Evolutionary conservation across 176 grass and related monocot genomes (phyloP), one percentile per base, ranked within the genome.

Genomic region (Carex myosuroides): DNA sequence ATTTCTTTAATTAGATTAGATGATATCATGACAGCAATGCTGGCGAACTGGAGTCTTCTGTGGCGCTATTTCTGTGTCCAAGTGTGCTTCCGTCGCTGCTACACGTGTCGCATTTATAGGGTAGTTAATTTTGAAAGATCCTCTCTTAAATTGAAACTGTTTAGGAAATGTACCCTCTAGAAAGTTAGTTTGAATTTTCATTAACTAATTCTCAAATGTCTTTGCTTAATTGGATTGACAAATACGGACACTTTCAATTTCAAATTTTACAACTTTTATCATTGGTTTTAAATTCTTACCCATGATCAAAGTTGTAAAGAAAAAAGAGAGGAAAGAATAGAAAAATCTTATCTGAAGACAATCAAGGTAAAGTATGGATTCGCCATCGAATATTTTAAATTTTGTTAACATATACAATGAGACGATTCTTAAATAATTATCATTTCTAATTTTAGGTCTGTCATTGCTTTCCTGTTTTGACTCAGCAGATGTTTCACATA

Each of bases 381-480:
- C 13, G 29, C 46, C 12, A 76, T 55, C 0, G 21, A 50, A 16
- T 76, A 2, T 56, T 57, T 57, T 78, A 6, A 56, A 78, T 56
- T 17, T 78, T 33, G 5, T 57, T 32, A 32, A 8, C 21, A 32
- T 26, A 55, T 12, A 16, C 20, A 30, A 16, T 77, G 35, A 55
- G 46, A 13, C 5, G 11, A 55, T 55, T 77, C 6, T 77, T 54
- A 53, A 26, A 12, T 54, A 29, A 16, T 54, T 30, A 54, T 8
- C 54, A 55, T 14, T 69, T 69, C 14, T 73, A 74, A 18, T 72
- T 48, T 46, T 53, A 29, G 55, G 7, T 35, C 52, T 33, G 12
- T 35, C 22, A 57, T 78, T 76, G 72, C 20, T 78, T 57, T 56
- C 48, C 73, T 32, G 57, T 32, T 32, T 57, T 78, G 73, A 78